Conservation (phyloP, 352 stramenopile genomes). For the Pythium aphanidermatum region DNA sequence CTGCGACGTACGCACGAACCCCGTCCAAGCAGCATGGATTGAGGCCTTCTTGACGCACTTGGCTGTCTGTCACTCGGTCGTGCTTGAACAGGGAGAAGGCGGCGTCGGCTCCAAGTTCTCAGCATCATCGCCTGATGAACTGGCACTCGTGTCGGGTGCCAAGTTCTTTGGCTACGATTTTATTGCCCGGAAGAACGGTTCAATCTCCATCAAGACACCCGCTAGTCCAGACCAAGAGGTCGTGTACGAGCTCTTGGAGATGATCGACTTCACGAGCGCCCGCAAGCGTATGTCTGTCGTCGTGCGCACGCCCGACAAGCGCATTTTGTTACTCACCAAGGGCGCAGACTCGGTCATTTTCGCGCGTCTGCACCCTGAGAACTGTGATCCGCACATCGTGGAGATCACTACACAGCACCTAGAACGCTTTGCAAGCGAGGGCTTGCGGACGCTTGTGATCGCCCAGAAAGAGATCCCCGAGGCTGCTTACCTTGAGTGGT, state of each 20-base stretch:
- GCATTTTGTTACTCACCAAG: conserved; percentile 74
- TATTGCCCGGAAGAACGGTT: conserved; percentile 50
- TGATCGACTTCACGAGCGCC: conserved; percentile 98
- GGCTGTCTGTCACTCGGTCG: conserved; percentile 81
- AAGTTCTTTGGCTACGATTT: conserved; percentile 83
- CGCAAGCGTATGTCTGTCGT: conserved; percentile 98
- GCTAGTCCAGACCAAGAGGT: conserved; percentile 23
- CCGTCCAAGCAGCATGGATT: conserved; percentile 63
- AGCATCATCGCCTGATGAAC: conserved; percentile 75
- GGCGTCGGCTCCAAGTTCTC: conserved; percentile 46
- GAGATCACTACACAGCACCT: conserved; percentile 69
- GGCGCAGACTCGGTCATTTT: conserved; percentile 84
- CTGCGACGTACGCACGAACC: conserved; percentile 31
- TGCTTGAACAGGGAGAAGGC: conserved; percentile 57
- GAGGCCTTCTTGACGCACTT: conserved; percentile 77
- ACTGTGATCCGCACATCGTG: conserved; percentile 42
- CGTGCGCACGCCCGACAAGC: conserved; percentile 70
- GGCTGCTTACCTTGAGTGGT: conserved; percentile 68
- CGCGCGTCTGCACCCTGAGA: conserved; percentile 35
- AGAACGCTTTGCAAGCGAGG: conserved; percentile 80
- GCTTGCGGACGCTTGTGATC: conserved; percentile 86
- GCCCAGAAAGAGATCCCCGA: conserved; percentile 69
- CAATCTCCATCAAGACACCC: conserved; percentile 45
- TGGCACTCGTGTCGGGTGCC: conserved; percentile 73
- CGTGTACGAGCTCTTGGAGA: conserved; percentile 87